Percentiles rank a stretch among this genome's conserved stretches.
These are phyloP conservation scores for Cyberlindnera mycetangii DNA, from an alignment of 805 yeast species.

Conservation along the genomic window DNA sequence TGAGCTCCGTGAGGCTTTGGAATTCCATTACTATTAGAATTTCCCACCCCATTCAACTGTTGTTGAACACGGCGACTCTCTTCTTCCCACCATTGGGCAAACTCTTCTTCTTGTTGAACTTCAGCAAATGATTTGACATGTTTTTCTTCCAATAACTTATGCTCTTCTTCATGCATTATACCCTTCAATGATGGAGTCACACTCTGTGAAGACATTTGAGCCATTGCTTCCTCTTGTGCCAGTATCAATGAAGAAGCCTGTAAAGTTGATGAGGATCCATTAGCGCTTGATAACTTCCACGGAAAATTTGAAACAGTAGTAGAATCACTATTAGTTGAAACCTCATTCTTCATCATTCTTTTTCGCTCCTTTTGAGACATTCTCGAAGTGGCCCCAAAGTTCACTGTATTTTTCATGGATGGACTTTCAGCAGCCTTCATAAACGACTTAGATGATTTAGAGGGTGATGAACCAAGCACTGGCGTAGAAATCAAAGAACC, in stretches of 20 bases:
- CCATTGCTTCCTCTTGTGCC: constrained; percentile 22
- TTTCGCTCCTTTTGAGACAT: constrained; percentile 60
- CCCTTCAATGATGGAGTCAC: constrained; percentile 37
- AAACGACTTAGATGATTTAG: constrained; percentile 4
- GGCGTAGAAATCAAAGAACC: constrained; percentile 2
- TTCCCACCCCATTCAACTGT: constrained; percentile 24
- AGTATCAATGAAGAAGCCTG: constrained; percentile 18
- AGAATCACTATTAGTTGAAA: not conserved
- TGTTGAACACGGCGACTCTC: constrained; percentile 67
- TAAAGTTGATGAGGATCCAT: constrained; percentile 6
- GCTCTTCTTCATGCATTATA: constrained; percentile 46
- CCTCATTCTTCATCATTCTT: constrained; percentile 33
- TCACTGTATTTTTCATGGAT: not conserved
- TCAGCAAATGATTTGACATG: constrained; percentile 54
- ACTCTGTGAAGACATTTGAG: constrained; percentile 1
- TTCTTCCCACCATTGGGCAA: constrained; percentile 84
- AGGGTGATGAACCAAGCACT: constrained; percentile 10
- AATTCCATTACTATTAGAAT: not conserved
- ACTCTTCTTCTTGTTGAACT: constrained; percentile 76
- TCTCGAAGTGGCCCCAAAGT: constrained; percentile 9
- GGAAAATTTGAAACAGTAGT: constrained; percentile 11
- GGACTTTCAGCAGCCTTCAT: constrained; percentile 9
- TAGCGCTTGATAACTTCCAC: constrained; percentile 21
- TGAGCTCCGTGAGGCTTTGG: not conserved
- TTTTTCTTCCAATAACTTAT: constrained; percentile 34